Percentiles rank a stretch among this genome's conserved stretches.
These are phyloP conservation scores for Isabelozyma pseudorhagii DNA, from an alignment of 805 yeast species.

Conservation along the genomic window DNA sequence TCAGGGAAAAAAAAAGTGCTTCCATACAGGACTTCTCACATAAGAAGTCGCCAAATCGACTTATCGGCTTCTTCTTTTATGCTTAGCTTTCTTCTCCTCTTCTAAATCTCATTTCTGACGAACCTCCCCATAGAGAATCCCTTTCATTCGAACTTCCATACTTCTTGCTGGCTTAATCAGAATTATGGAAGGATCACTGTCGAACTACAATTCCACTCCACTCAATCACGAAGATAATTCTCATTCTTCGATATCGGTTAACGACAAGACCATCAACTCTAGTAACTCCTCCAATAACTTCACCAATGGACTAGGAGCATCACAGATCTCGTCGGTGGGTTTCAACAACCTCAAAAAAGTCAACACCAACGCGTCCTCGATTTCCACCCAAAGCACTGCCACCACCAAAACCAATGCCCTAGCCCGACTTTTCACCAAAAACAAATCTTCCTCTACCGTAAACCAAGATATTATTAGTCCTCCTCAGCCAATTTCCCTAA, in stretches of 20 bases:
- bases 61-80: no score
- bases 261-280: not conserved
- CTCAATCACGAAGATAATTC: not conserved
- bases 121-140: no score
- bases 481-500: not conserved
- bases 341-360: conserved; percentile 31
- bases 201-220: no score
- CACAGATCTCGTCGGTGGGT: conserved; percentile 25
- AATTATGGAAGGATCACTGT: no score
- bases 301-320: conserved; percentile 1
- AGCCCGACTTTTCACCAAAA: conserved; percentile 27
- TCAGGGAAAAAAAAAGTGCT: no score
- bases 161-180: no score
- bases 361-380: conserved; percentile 23
- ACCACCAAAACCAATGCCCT: conserved; percentile 27
- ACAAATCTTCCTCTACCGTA: conserved; percentile 15
- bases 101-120: no score
- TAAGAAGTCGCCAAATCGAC: no score
- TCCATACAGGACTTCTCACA: no score
- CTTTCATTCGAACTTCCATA: no score
- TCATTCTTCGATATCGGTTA: not conserved
- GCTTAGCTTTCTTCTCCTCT: no score
- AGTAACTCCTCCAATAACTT: not conserved
- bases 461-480: conserved; percentile 4
- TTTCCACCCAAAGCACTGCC: conserved; percentile 16